phyloP scores from a whole-genome alignment of 108 stramenopile species.

The Seminavis robusta region DNA sequence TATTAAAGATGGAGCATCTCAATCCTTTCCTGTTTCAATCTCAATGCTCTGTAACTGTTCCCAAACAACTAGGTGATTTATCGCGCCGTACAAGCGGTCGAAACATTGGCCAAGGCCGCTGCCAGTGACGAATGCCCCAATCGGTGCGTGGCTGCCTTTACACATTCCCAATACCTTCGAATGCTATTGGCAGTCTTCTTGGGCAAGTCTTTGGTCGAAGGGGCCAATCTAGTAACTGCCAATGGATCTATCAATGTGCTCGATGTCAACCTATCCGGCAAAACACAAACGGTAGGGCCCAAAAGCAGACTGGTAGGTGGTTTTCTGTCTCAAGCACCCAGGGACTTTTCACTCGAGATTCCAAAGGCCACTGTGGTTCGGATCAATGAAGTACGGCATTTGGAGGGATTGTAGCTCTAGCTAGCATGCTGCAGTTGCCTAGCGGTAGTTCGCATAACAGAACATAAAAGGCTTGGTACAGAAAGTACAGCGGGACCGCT shows the following conservation, averaged over 20 bases:
- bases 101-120: constrained; percentile 19
- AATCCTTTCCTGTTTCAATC: not conserved
- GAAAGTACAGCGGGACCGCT: too few relatives aligned
- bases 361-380: constrained; percentile 48
- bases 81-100: constrained; percentile 25
- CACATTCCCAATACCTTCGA: constrained; percentile 66
- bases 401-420: constrained; percentile 38
- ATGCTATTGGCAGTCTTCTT: constrained; percentile 46
- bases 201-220: constrained; percentile 51
- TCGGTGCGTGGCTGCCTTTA: constrained; percentile 45
- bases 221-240: constrained; percentile 34
- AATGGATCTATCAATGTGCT: constrained; percentile 73
- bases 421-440: too few relatives aligned
- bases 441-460: too few relatives aligned
- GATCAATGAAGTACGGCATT: constrained; percentile 62
- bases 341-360: constrained; percentile 35
- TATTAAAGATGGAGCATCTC: too few relatives aligned
- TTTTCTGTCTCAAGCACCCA: constrained; percentile 20
- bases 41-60: not conserved
- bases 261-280: constrained; percentile 45
- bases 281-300: constrained; percentile 13
- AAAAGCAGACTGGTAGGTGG: constrained; percentile 54
- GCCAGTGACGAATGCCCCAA: not conserved
- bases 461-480: too few relatives aligned
- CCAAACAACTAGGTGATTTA: constrained; percentile 24